These are phyloP conservation scores for Sistotremastrum niveocremeum DNA, from an alignment of 768 basidiomycete genomes.

Conservation along the genomic window DNA sequence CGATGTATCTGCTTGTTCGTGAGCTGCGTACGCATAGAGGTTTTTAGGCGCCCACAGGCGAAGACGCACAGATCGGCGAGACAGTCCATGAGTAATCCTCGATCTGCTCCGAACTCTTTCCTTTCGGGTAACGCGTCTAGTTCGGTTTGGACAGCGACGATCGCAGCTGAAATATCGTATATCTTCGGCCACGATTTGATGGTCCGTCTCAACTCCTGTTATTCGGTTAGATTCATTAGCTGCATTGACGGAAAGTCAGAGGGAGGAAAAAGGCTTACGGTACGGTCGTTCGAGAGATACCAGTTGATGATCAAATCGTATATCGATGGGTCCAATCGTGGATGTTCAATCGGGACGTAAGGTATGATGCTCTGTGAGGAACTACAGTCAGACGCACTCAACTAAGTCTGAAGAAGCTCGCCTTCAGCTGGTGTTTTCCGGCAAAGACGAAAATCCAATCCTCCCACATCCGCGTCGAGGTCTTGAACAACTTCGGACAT, in stretches of 20 bases:
- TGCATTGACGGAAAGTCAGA: too few relatives aligned
- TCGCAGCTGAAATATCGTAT: constrained; percentile 78
- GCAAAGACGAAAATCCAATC: constrained; percentile 89
- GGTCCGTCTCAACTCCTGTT: constrained; percentile 67
- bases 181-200: constrained; percentile 87
- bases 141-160: constrained; percentile 77
- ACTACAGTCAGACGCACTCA: neutral
- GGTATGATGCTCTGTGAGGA: constrained; percentile 67
- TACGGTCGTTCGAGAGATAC: constrained; percentile 64
- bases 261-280: too few relatives aligned
- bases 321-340: constrained; percentile 68
- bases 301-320: constrained; percentile 94
- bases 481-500: constrained; percentile 75
- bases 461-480: constrained; percentile 80
- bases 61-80: constrained; percentile 82
- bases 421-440: constrained; percentile 66
- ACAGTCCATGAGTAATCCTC: constrained; percentile 78
- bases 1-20: constrained; percentile 46
- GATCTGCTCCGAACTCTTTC: constrained; percentile 22
- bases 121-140: constrained; percentile 40
- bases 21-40: neutral
- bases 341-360: constrained; percentile 70
- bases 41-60: too few relatives aligned
- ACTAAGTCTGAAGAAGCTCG: constrained; percentile 18
- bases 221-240: too few relatives aligned